Conservation (phyloP, 202 grass and related monocot genomes). For the Tripidium arundinaceum region DNA sequence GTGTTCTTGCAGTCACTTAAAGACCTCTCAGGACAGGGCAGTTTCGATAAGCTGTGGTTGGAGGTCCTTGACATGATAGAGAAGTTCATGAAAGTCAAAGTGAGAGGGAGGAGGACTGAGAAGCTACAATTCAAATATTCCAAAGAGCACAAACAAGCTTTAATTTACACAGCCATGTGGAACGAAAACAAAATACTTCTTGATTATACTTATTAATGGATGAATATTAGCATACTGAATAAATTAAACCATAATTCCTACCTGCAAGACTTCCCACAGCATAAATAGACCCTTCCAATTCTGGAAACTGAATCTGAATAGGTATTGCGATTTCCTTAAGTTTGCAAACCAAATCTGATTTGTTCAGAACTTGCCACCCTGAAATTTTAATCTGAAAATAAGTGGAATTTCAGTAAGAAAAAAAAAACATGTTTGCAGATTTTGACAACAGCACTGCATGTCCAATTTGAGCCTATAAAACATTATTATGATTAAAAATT, state of each 20-base stretch:
- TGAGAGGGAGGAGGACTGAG: too few relatives aligned
- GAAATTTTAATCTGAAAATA: background rate
- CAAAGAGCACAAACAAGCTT: background rate
- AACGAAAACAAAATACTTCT: background rate
- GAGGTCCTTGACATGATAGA: too few relatives aligned
- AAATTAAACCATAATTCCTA: background rate
- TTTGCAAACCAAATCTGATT: background rate
- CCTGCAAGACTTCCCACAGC: background rate
- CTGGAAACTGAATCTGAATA: background rate
- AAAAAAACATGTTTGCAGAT: background rate
- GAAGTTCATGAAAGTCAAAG: too few relatives aligned
- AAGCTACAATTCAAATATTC: background rate
- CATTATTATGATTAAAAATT: background rate
- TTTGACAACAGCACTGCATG: background rate
- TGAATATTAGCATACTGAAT: background rate
- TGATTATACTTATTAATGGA: background rate
- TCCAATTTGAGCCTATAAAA: background rate
- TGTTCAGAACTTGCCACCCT: background rate
- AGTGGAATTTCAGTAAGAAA: background rate
- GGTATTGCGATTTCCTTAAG: background rate
- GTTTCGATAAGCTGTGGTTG: too few relatives aligned
- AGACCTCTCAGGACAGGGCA: too few relatives aligned
- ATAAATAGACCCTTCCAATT: background rate
- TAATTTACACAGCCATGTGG: background rate
- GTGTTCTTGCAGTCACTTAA: too few relatives aligned